phyloP scores from a whole-genome alignment of 495 filamentous ascomycete species.

The Copromyces sp. region DNA sequence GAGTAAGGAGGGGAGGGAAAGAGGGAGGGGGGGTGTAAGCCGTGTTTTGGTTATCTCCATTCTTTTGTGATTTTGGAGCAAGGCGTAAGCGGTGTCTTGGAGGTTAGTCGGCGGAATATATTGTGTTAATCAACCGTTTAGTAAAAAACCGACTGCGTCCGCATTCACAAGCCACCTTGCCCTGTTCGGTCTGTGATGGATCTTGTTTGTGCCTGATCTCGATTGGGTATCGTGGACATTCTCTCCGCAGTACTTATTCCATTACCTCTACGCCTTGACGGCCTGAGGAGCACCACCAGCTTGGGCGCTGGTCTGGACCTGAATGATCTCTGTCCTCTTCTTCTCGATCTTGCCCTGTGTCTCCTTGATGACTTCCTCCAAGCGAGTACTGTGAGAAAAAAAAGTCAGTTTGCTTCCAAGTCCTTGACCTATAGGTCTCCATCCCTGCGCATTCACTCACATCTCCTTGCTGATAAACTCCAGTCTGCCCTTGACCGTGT shows the following conservation, averaged over 20 bases:
- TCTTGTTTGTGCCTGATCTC: not conserved
- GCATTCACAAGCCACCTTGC: not conserved
- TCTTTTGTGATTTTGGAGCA: constrained; percentile 5
- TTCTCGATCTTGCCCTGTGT: constrained; percentile 73
- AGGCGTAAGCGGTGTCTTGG: constrained; percentile 12
- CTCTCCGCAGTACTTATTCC: not conserved
- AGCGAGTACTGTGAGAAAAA: constrained; percentile 50
- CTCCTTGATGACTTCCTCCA: constrained; percentile 71
- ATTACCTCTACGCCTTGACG: constrained; percentile 10
- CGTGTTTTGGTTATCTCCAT: constrained; percentile 3
- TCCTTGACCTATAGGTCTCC: not conserved
- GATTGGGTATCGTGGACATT: not conserved
- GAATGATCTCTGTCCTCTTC: constrained; percentile 50
- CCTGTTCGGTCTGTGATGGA: not conserved
- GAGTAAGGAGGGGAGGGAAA: not conserved
- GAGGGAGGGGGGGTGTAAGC: not conserved
- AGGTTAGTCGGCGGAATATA: not conserved
- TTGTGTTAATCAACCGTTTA: not conserved
- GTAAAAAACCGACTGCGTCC: not conserved
- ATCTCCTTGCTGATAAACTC: constrained; percentile 94
- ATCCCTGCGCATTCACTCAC: constrained; percentile 32
- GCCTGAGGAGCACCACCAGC: constrained; percentile 14
- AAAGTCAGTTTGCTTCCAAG: constrained; percentile 5
- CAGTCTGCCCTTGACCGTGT: constrained; percentile 80
- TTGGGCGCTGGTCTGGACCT: constrained; percentile 34